phyloP scores from a whole-genome alignment of 129 eudicot genomes.

The Silybum marianum region DNA sequence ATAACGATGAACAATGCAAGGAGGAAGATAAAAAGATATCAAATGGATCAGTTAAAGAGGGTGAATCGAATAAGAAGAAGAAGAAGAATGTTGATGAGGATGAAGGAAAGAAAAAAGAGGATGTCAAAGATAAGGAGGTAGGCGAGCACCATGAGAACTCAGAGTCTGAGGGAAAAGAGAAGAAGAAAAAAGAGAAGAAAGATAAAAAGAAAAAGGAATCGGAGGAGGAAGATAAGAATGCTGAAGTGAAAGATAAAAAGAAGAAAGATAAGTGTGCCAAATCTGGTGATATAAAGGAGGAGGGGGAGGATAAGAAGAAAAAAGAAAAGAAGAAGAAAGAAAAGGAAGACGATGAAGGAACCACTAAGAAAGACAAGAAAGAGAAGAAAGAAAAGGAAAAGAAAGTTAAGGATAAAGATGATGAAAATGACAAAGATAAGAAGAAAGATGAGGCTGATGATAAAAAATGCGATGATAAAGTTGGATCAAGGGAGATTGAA shows the following conservation, averaged over 20 bases:
- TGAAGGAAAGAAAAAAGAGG: slow-evolving; percentile 26
- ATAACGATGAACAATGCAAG: slow-evolving; percentile 33
- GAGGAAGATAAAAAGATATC: slow-evolving; percentile 28
- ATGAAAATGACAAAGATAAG: slow-evolving; percentile 17
- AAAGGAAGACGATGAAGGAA: slow-evolving; percentile 25
- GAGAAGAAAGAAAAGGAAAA: slow-evolving; percentile 26
- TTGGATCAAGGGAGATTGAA: slow-evolving; percentile 48
- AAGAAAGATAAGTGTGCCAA: neutral
- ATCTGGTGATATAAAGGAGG: slow-evolving; percentile 6
- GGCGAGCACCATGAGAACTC: slow-evolving; percentile 15
- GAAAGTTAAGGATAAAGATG: neutral
- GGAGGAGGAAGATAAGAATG: slow-evolving; percentile 18
- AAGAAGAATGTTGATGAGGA: slow-evolving; percentile 17
- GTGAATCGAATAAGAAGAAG: slow-evolving; percentile 13
- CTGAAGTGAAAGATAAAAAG: neutral
- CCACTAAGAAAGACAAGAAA: slow-evolving; percentile 20
- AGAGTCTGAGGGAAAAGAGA: slow-evolving; percentile 27
- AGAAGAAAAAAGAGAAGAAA: slow-evolving; percentile 22
- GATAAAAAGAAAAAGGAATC: slow-evolving; percentile 10
- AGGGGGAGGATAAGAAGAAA: slow-evolving; percentile 29
- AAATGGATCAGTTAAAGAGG: slow-evolving; percentile 12
- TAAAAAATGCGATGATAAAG: slow-evolving; percentile 19
- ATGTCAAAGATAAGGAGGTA: slow-evolving; percentile 13
- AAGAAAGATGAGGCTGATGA: slow-evolving; percentile 17
- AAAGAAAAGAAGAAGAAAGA: slow-evolving; percentile 33